Base-by-base conservation (phyloP, 805 yeast species). In the Barnettozyma botsteinii region DNA sequence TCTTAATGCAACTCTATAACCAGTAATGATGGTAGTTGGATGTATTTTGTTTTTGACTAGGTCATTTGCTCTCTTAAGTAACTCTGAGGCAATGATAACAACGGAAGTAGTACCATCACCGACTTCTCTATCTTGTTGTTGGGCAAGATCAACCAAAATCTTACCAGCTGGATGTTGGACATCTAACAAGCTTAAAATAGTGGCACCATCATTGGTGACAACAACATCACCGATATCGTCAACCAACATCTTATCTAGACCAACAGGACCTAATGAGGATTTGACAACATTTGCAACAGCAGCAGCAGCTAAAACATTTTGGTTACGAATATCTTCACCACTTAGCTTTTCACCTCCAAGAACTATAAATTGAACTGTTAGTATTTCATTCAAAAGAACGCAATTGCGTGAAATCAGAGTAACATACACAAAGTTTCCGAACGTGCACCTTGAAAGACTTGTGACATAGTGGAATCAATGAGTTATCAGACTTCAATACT, bases 121-220 rank as follows among this genome's bases (percentile, higher is more conserved):
- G 39, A 93, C 96, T 66, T 93, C 99, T 56, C 96, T 78, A 63
- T 93, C 99, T 69, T 93, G 99, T 64, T 93, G 98, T 63, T 93
- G 96, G 3, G 98, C 98, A 57, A 93, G 73, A 59, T 93, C 98
- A 36, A 93, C 98, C 43, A 93, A 70, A 53, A 93, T 93, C 67
- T 88, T 91, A 14, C 98, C 98, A 1, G 98, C 98, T 26, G 99
- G 99, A 62, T 93, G 98, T 65, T 93, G 96, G 37, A 93, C 98
- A 60, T 93, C 98, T 49, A 93, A 70, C 38, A 94, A 66, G 9
- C 87, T 75, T 48, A 93, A 70, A 55, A 93, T 93, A 5, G 98
- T 93, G 44, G 99, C 98, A 50, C 99, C 99, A 64, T 93, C 99
- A 65, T 93, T 93, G 33, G 99, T 93, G 37, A 93, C 97, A 6